Evolutionary conservation across 2,329 filamentous ascomycete genomes (phyloP).

Genomic region (Corinectria fuckeliana): DNA sequence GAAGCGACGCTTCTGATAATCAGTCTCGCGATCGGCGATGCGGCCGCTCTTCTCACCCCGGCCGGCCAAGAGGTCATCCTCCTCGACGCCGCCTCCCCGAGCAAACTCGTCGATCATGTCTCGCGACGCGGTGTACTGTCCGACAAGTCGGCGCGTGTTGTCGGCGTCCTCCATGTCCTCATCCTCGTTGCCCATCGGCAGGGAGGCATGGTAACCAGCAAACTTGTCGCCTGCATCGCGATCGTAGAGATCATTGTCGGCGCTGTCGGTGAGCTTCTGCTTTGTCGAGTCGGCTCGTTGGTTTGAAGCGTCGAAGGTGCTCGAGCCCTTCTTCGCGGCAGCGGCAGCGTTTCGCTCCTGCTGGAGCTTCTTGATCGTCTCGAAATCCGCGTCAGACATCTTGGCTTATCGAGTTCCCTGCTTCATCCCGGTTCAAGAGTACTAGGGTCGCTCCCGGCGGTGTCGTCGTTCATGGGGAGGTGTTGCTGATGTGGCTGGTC

Average conservation of each 20-base stretch:
- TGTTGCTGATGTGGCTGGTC: constrained; percentile 39
- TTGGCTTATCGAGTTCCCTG: constrained; percentile 46
- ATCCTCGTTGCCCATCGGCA: constrained; percentile 79
- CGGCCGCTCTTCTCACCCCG: constrained; percentile 86
- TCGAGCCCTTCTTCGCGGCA: constrained; percentile 80
- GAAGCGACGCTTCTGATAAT: constrained; percentile 96
- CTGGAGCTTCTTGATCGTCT: constrained; percentile 85
- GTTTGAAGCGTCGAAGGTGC: constrained; percentile 76
- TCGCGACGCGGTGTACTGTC: constrained; percentile 93
- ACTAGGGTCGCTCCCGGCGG: constrained; percentile 43
- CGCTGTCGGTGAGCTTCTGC: constrained; percentile 86
- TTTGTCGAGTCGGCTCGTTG: constrained; percentile 91
- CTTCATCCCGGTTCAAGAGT: constrained; percentile 53
- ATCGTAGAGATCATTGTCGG: constrained; percentile 89
- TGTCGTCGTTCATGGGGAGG: constrained; percentile 47
- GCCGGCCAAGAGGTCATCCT: constrained; percentile 86
- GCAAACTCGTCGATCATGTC: constrained; percentile 95
- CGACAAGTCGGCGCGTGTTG: constrained; percentile 79
- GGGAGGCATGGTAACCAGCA: constrained; percentile 88
- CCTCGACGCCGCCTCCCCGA: constrained; percentile 82
- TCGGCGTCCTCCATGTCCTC: constrained; percentile 79
- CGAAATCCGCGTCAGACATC: constrained; percentile 84
- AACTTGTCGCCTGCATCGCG: constrained; percentile 79
- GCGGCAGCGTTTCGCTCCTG: constrained; percentile 87
- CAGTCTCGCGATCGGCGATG: constrained; percentile 91